Conservation (phyloP, 495 filamentous ascomycete genomes). For the Hyaloscypha variabilis region DNA sequence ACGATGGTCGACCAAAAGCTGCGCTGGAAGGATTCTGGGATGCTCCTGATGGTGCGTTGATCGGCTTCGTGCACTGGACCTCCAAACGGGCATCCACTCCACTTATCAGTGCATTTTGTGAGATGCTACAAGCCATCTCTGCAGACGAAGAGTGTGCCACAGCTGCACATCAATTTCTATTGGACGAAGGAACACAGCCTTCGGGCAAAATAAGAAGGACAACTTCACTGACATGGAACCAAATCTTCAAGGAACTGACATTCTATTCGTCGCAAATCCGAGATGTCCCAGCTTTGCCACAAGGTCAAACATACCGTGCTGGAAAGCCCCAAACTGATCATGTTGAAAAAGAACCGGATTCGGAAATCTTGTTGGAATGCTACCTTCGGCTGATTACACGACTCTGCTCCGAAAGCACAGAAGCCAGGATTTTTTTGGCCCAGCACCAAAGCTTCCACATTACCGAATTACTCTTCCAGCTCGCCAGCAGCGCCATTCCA, state of each 20-base stretch:
- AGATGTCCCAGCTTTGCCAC: slow-evolving; percentile 60
- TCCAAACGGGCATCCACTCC: slow-evolving; percentile 90
- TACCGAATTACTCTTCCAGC: slow-evolving; percentile 64
- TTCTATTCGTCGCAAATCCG: slow-evolving; percentile 71
- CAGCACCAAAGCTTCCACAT: slow-evolving; percentile 63
- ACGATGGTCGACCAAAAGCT: slow-evolving; percentile 77
- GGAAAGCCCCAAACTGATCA: slow-evolving; percentile 56
- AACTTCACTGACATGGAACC: slow-evolving; percentile 82
- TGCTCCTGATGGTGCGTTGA: slow-evolving; percentile 84
- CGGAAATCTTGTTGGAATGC: slow-evolving; percentile 87
- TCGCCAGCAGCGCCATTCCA: slow-evolving; percentile 70
- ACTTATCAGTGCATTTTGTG: slow-evolving; percentile 91
- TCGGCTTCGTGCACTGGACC: slow-evolving; percentile 94
- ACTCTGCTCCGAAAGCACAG: slow-evolving; percentile 66
- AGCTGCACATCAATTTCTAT: slow-evolving; percentile 82
- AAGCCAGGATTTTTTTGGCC: slow-evolving; percentile 70
- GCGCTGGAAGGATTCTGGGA: slow-evolving; percentile 82
- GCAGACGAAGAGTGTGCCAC: slow-evolving; percentile 76
- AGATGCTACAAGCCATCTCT: slow-evolving; percentile 87
- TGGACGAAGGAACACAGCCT: slow-evolving; percentile 77
- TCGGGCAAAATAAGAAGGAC: slow-evolving; percentile 76
- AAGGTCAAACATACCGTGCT: slow-evolving; percentile 56
- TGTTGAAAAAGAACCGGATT: slow-evolving; percentile 79
- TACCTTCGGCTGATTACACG: slow-evolving; percentile 87
- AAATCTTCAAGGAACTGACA: slow-evolving; percentile 88